phyloP scores from a whole-genome alignment of 2,329 filamentous ascomycete species.

The Microsporum audouinii region DNA sequence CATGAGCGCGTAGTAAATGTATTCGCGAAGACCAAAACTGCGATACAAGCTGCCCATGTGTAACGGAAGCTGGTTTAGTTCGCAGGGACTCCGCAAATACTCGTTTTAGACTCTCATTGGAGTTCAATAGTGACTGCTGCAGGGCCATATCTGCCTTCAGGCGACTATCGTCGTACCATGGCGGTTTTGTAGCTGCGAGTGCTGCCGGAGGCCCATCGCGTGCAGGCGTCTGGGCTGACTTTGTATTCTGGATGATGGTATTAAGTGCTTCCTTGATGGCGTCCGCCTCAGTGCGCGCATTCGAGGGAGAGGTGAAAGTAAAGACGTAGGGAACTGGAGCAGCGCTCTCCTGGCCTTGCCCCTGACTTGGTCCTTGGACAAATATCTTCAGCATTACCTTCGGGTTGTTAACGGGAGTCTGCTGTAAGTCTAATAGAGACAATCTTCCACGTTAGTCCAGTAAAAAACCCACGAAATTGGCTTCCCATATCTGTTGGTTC shows the following conservation, averaged over 20 bases:
- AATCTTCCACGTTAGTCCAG: background rate
- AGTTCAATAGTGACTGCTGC: conserved; percentile 78
- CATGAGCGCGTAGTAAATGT: conserved; percentile 76
- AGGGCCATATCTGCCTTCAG: conserved; percentile 68
- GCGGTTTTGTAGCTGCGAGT: conserved; percentile 61
- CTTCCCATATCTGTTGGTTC: background rate
- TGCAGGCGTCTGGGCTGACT: conserved; percentile 30
- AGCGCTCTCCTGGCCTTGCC: conserved; percentile 32
- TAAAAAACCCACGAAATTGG: background rate
- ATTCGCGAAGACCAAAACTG: conserved; percentile 93
- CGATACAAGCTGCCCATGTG: conserved; percentile 66
- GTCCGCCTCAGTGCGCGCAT: conserved; percentile 74
- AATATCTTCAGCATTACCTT: conserved; percentile 95
- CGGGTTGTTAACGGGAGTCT: conserved; percentile 74
- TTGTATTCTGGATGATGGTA: conserved; percentile 59
- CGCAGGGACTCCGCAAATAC: conserved; percentile 77
- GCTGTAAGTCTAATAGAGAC: conserved; percentile 62
- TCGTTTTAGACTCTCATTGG: conserved; percentile 61
- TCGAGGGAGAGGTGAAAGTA: conserved; percentile 66
- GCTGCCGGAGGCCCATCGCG: conserved; percentile 49
- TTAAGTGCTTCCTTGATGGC: conserved; percentile 73
- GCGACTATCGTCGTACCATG: conserved; percentile 69
- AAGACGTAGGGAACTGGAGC: conserved; percentile 64
- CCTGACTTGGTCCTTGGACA: conserved; percentile 50
- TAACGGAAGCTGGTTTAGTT: conserved; percentile 75